These are phyloP conservation scores for Cercospora beticola DNA, from an alignment of 2,329 filamentous ascomycete genomes.

Conservation along the genomic window DNA sequence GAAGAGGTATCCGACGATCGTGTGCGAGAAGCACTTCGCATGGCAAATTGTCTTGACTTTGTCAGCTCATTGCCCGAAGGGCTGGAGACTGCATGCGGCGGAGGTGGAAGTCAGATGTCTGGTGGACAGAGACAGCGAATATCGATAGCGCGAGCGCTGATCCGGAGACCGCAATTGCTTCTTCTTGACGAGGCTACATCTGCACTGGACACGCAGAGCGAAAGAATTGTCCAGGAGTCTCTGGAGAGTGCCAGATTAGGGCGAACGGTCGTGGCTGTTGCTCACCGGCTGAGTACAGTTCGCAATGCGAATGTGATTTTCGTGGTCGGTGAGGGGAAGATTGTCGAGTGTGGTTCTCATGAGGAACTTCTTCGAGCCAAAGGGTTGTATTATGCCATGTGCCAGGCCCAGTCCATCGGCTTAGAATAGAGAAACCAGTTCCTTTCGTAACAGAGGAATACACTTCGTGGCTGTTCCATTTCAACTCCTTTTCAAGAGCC, in stretches of 20 bases:
- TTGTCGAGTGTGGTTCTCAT: constrained; percentile 43
- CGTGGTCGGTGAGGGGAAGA: constrained; percentile 40
- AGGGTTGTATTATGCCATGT: constrained; percentile 47
- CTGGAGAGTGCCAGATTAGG: constrained; percentile 54
- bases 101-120: constrained; percentile 50
- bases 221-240: constrained; percentile 65
- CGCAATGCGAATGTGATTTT: constrained; percentile 41
- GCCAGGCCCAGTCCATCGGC: constrained; percentile 18
- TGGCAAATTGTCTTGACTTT: constrained; percentile 55
- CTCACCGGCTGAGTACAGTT: constrained; percentile 42
- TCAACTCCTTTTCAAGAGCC: no score
- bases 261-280: constrained; percentile 43
- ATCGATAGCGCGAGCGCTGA: constrained; percentile 55
- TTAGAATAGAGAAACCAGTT: neutral
- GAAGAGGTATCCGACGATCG: constrained; percentile 41
- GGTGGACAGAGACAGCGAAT: constrained; percentile 59
- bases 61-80: constrained; percentile 53
- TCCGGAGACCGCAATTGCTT: constrained; percentile 53
- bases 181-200: constrained; percentile 61
- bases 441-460: no score
- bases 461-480: no score
- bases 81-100: constrained; percentile 49
- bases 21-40: constrained; percentile 48
- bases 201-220: constrained; percentile 63
- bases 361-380: constrained; percentile 38